A percentile compares a stretch with the other conserved stretches of the same genome.
These are phyloP conservation scores for Dorcoceras hygrometricum DNA, from an alignment of 257 asterid genomes.

Conservation along the genomic window DNA sequence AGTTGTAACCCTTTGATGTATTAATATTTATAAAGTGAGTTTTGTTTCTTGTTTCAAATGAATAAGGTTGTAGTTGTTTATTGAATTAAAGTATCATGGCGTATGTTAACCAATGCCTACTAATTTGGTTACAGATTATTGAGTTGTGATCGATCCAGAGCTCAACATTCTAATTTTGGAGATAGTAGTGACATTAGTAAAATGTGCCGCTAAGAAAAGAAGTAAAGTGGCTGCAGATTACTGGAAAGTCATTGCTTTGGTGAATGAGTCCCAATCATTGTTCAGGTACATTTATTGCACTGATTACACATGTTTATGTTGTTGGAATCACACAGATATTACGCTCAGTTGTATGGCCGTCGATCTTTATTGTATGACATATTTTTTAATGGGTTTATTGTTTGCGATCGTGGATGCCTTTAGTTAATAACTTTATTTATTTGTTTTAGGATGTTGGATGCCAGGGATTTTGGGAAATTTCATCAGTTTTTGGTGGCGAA, in stretches of 20 bases:
- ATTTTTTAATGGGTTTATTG: not conserved
- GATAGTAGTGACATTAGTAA: slow-evolving; percentile 62
- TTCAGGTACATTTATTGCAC: slow-evolving; percentile 53
- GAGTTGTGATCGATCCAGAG: slow-evolving; percentile 68
- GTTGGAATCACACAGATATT: not conserved
- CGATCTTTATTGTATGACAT: slow-evolving; percentile 10
- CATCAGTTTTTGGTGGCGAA: slow-evolving; percentile 56
- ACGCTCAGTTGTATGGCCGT: slow-evolving; percentile 7
- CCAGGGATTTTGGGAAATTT: slow-evolving; percentile 47
- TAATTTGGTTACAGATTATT: no score
- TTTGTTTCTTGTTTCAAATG: not conserved
- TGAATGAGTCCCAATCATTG: slow-evolving; percentile 65
- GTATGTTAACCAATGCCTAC: no score
- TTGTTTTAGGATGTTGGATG: slow-evolving; percentile 65
- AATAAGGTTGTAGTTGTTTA: not conserved
- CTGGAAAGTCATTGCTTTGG: slow-evolving; percentile 53
- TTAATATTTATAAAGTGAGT: slow-evolving; percentile 12
- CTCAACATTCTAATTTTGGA: slow-evolving; percentile 61
- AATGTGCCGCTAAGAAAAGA: slow-evolving; percentile 60
- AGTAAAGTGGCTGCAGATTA: slow-evolving; percentile 53
- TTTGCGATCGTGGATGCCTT: slow-evolving; percentile 16
- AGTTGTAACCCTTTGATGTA: not conserved
- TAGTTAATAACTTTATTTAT: slow-evolving; percentile 23
- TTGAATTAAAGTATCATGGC: slow-evolving; percentile 3
- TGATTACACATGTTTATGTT: slow-evolving; percentile 26